Base-by-base conservation (phyloP, 306 rosid genomes). In the Dalbergia cochinchinensis region DNA sequence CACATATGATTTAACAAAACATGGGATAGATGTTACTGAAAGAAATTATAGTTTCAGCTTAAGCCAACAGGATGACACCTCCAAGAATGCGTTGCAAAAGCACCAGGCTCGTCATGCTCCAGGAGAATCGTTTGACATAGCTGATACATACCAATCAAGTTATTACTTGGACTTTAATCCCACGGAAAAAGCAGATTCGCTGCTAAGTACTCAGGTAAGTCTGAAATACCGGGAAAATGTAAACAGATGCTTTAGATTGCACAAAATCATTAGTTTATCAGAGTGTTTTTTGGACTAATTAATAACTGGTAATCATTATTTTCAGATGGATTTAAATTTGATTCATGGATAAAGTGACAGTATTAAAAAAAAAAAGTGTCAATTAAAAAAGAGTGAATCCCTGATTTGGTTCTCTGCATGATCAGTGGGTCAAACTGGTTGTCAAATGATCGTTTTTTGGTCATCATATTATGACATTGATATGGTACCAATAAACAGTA, bases 101-200 rank as follows among this genome's bases (percentile, higher is more conserved):
- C 77, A 65, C 73, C 79, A 13, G 22, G 53, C 50, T 60, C 79
- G 65, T 75, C 72, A 55, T 9, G 48, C 12, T 55, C 68, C 9
- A 33, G 71, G 74, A 3, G 88, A 82, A 72, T 87, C 93, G 61
- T 89, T 87, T 26, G 95, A 85, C 60, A 62, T 68, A 44, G 80
- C 93, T 15, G 96, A 89, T 74, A 15, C 54, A 16, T 81, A 57
- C 80, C 47, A 34, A 47, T 53, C 78, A 60, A 77, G 87, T 16
- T 14, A 71, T 59, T 84, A 65, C 76, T n/a, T 82, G 80, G 85
- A 81, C 57, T 64, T 72, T 44, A 74, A 73, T 72, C 72, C 66
- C 11, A 44, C 65, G n/a, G 86, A 70, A 51, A 77, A 74, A 61
- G 12, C 64, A 22, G 81, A 78, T 57, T 65, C 65, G 74, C 4